These are phyloP conservation scores for Streptanthus diversifolius DNA, from an alignment of 345 rosid species.

Conservation along the genomic window DNA sequence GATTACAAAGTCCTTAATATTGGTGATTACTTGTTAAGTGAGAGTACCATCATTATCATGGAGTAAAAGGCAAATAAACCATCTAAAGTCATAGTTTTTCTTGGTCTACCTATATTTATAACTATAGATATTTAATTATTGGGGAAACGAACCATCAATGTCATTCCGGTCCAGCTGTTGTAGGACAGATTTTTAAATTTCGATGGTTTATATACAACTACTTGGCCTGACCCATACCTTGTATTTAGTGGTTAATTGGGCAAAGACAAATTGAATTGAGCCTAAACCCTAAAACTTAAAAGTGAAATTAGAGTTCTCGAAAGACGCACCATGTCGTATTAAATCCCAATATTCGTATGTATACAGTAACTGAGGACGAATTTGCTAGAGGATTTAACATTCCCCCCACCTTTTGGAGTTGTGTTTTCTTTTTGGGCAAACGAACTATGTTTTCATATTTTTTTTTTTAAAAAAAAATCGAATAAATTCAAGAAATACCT, in stretches of 20 bases:
- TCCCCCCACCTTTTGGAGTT: background rate
- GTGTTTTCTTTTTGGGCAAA: no score
- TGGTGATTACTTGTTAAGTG: background rate
- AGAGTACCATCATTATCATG: background rate
- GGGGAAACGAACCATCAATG: background rate
- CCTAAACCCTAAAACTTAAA: background rate
- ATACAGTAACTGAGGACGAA: background rate
- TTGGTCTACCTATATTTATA: background rate
- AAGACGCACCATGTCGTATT: background rate
- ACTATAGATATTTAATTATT: background rate
- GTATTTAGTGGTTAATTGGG: background rate
- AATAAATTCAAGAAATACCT: background rate
- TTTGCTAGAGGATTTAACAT: background rate
- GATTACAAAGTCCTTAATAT: background rate
- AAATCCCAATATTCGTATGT: background rate
- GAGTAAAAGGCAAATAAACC: constrained; percentile 20
- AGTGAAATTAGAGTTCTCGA: background rate
- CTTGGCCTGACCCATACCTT: background rate
- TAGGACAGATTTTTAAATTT: background rate
- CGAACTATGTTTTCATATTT: no score
- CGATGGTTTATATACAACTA: background rate
- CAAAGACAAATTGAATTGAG: background rate
- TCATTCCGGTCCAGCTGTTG: background rate
- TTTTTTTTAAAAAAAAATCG: no score
- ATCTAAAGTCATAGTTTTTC: background rate